Base-by-base conservation (phyloP, 2,329 filamentous ascomycete genomes). In the Colletotrichum falcatum region DNA sequence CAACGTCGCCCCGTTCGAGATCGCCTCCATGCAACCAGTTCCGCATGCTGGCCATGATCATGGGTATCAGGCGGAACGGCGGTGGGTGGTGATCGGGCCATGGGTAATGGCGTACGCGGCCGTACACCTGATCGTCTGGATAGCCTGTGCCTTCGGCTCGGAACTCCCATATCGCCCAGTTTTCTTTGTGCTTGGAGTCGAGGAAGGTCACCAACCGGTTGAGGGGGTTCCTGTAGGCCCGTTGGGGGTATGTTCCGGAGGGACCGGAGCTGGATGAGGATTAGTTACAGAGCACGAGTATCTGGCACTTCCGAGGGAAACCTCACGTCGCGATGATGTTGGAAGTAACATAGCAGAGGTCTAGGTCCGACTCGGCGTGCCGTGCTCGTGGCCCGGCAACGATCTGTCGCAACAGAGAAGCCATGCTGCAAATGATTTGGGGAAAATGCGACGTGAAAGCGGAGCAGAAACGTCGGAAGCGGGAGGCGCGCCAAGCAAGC, bases 141-240 rank as follows among this genome's bases (percentile, higher is more conserved):
- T 99, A 99, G 1, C 96, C 96, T 0, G 96, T 98, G 6, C 96
- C 96, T 80, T 99, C 96, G 44, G 94, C 96, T 55, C 96, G 91
- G 76, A 99, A 99, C 82, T 99, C 96, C 94, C 95, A 99, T 76
- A 99, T 97, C 3, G 92, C 90, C 96, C 96, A 99, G 73, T 96
- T 85, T 33, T 90, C 83, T 35, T 88, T 91, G 81, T 99, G 96
- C 77, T 94, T 94, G 54, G 87, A 84, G 81, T 98, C 94, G 73
- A 99, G 91, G 79, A 95, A 99, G 73, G 89, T 88, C 70, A 98
- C 94, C 28, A 99, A 89, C 48, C 91, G 89, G 77, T 97, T 92
- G 60, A 97, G 90, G 0, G 95, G 95, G 78, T 97, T 99, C 77
- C 96, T 93, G 82, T 98, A 99, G 71, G 94, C 94, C 73, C 92